These are phyloP conservation scores for Polychaeton citri DNA, from an alignment of 2,329 filamentous ascomycete genomes.

Conservation along the genomic window DNA sequence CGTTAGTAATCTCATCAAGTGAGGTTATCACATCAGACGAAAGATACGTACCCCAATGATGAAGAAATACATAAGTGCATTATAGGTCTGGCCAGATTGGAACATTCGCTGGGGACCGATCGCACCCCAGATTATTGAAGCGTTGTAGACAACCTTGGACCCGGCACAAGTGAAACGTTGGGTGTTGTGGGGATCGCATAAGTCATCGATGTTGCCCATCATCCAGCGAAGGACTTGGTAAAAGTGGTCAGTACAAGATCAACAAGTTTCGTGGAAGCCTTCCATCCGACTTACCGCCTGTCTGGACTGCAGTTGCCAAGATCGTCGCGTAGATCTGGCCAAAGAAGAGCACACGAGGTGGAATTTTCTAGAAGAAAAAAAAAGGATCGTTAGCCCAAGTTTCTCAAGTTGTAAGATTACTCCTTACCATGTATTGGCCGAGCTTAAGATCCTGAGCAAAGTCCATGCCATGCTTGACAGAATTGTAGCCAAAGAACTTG, in stretches of 20 bases:
- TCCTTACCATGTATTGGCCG: slow-evolving; percentile 55
- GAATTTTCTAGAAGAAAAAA: slow-evolving; percentile 69
- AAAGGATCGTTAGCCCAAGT: too few relatives aligned
- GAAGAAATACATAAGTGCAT: slow-evolving; percentile 69
- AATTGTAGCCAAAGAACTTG: slow-evolving; percentile 66
- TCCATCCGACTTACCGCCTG: neutral
- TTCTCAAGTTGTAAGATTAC: too few relatives aligned
- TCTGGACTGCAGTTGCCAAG: neutral
- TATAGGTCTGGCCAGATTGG: slow-evolving; percentile 62
- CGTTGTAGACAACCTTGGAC: slow-evolving; percentile 80
- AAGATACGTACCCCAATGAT: slow-evolving; percentile 43
- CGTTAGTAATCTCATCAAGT: neutral
- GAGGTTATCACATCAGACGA: neutral
- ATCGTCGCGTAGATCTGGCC: slow-evolving; percentile 37
- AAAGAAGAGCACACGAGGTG: slow-evolving; percentile 61
- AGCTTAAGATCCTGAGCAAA: slow-evolving; percentile 80
- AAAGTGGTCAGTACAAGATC: slow-evolving; percentile 64
- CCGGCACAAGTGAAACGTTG: slow-evolving; percentile 83
- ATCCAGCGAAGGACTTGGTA: slow-evolving; percentile 79
- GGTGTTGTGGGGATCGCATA: slow-evolving; percentile 68
- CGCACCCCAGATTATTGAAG: slow-evolving; percentile 69
- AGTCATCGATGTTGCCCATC: slow-evolving; percentile 60
- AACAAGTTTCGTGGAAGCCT: slow-evolving; percentile 32
- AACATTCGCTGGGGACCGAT: slow-evolving; percentile 13
- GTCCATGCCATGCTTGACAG: slow-evolving; percentile 58